Percentiles rank a stretch among this genome's conserved stretches.
These are phyloP conservation scores for Chlamydomonas incerta DNA, from an alignment of 139 green algal species.

Conservation along the genomic window DNA sequence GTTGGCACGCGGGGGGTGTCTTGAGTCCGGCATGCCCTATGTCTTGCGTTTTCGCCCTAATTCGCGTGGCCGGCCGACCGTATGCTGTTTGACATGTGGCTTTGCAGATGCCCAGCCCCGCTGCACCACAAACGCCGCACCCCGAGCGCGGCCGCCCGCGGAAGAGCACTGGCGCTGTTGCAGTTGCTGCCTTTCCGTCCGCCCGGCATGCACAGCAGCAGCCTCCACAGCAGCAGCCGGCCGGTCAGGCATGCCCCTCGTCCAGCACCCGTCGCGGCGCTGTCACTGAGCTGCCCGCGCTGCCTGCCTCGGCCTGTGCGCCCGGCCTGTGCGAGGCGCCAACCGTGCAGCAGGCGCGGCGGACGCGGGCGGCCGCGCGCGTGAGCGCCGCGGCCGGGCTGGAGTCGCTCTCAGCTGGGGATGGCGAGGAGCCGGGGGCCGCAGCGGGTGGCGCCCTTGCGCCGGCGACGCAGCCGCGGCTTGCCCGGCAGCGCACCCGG, in stretches of 20 bases:
- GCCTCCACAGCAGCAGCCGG: background rate
- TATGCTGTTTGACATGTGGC: background rate
- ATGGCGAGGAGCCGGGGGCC: no score
- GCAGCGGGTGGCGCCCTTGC: no score
- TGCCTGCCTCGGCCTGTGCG: background rate
- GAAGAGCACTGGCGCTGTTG: background rate
- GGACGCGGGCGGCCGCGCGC: background rate
- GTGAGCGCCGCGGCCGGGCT: background rate
- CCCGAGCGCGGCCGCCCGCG: background rate
- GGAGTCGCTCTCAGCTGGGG: background rate
- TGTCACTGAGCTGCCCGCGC: conserved; percentile 1
- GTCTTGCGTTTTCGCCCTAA: no score
- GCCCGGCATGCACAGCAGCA: background rate
- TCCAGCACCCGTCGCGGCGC: background rate
- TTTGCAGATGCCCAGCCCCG: no score
- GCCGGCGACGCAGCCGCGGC: no score
- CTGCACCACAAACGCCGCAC: background rate
- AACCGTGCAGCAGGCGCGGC: background rate
- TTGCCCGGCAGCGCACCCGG: no score
- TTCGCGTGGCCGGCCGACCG: no score
- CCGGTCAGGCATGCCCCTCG: conserved; percentile 4
- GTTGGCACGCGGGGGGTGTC: no score
- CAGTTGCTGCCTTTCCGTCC: background rate
- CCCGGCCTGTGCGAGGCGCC: background rate
- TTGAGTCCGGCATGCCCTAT: no score